Conservation (phyloP, 371 early-diverging fungal genomes). For the Nematocida sp. region DNA sequence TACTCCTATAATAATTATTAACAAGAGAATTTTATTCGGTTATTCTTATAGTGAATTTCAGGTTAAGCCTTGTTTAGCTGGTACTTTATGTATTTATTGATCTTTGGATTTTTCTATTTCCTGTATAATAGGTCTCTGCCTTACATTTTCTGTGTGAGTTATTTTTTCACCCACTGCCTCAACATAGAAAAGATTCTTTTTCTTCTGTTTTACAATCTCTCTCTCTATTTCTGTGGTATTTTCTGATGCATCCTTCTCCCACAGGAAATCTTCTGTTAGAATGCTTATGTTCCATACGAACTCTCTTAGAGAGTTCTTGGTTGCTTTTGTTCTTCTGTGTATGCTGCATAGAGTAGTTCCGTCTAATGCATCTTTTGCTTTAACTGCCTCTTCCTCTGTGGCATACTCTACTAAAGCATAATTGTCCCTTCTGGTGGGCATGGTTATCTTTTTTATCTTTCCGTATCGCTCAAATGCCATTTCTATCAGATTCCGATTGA, state of each 20-base stretch:
- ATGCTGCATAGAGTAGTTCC: slow-evolving; percentile 31
- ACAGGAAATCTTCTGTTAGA: slow-evolving; percentile 12
- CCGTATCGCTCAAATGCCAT: slow-evolving; percentile 17
- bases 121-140: slow-evolving; percentile 7
- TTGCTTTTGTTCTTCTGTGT: slow-evolving; percentile 10
- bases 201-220: slow-evolving; percentile 30
- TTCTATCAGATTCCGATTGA: not conserved
- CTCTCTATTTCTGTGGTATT: slow-evolving; percentile 31
- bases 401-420: slow-evolving; percentile 30
- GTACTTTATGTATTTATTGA: too few relatives aligned
- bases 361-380: slow-evolving; percentile 31
- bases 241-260: slow-evolving; percentile 28
- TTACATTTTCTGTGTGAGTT: not conserved
- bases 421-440: slow-evolving; percentile 26
- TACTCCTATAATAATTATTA: too few relatives aligned
- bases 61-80: not conserved
- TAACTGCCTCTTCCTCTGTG: not conserved
- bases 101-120: not conserved
- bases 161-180: slow-evolving; percentile 29
- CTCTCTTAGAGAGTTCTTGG: not conserved
- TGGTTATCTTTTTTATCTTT: slow-evolving; percentile 27
- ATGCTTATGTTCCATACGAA: slow-evolving; percentile 41
- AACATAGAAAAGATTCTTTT: slow-evolving; percentile 35
- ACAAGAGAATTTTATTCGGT: not conserved
- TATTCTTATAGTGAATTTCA: not conserved